Evolutionary conservation across 2,329 filamentous ascomycete species (phyloP).

Genomic region (Metarhizium album): DNA sequence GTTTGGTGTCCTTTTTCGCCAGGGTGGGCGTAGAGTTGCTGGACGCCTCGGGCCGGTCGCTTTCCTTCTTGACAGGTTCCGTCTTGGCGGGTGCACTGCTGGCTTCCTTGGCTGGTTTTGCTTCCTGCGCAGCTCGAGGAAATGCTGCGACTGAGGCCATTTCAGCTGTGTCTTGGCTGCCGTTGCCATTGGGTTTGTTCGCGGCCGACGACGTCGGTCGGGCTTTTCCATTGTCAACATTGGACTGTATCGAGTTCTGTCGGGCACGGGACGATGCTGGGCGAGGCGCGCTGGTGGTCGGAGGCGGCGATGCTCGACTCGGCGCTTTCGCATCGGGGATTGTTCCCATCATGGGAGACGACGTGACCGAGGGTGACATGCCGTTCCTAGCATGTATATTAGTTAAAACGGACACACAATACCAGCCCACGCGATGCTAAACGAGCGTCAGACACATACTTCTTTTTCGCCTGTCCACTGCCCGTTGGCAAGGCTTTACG

Average conservation of each 20-base stretch:
- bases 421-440: not conserved
- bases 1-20: constrained; percentile 33
- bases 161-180: constrained; percentile 28
- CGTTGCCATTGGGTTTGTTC: constrained; percentile 47
- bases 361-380: constrained; percentile 60
- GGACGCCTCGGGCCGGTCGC: constrained; percentile 17
- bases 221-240: constrained; percentile 39
- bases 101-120: constrained; percentile 41
- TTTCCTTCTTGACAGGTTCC: constrained; percentile 24
- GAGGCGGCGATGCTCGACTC: constrained; percentile 48
- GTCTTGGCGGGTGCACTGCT: constrained; percentile 18
- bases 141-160: constrained; percentile 18
- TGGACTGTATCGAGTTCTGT: constrained; percentile 61
- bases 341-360: constrained; percentile 63
- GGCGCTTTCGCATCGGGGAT: constrained; percentile 50
- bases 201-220: constrained; percentile 11
- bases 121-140: constrained; percentile 27
- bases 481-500: constrained; percentile 53
- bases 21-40: constrained; percentile 17
- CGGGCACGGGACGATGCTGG: constrained; percentile 61
- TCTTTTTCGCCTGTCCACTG: constrained; percentile 69
- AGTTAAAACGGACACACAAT: not conserved
- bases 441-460: constrained; percentile 36
- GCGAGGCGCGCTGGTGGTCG: constrained; percentile 38
- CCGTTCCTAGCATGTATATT: constrained; percentile 26